Evolutionary conservation across 2,329 filamentous ascomycete genomes (phyloP), one percentile per base, ranked within the genome.

Genomic region (Simplicillium sp.): DNA sequence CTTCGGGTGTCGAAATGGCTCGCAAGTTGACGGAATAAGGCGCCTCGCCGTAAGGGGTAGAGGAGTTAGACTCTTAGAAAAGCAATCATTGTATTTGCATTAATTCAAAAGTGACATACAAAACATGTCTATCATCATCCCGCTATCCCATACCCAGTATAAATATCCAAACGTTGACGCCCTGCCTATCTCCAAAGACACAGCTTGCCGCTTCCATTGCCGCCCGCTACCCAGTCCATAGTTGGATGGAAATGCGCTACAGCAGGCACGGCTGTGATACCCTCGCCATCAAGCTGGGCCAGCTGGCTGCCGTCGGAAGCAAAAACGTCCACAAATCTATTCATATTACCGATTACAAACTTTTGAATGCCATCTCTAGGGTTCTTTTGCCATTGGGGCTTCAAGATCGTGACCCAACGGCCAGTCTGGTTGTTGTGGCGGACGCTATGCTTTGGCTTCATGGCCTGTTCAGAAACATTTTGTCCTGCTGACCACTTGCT

Each of bases 271-370:
- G 92, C 92, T 1, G 88, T 95, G 50, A 98, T 94, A 1, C 84
- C 86, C 1, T 94, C 87, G 1, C 88, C 87, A 2, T 82, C 87
- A 1, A 94, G 62, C 59, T 97, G 90, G 1, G 86, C 90, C 4
- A 98, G 65, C 58, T 97, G 90, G 53, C 87, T 82, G 0, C 92
- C 92, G 37, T 84, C 76, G 1, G 80, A 73, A 1, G 83, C 84
- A 58, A 84, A 98, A 1, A 98, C 75, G 55, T 98, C 92, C 2
- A 97, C 87, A 52, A 96, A 97, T 2, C 92, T 79, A 56, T 94
- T 95, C 92, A 97, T 97, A 51, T 97, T 98, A 1, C 87, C 92
- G 43, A 98, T 90, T 17, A 80, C 85, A 52, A 98, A 88, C 46
- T 90, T 87, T 47, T 94, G 82, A 5, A 94, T 79, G 7, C 82